Evolutionary conservation across 345 rosid genomes (phyloP), one percentile per base, ranked within the genome.

Genomic region (Dimocarpus longan): DNA sequence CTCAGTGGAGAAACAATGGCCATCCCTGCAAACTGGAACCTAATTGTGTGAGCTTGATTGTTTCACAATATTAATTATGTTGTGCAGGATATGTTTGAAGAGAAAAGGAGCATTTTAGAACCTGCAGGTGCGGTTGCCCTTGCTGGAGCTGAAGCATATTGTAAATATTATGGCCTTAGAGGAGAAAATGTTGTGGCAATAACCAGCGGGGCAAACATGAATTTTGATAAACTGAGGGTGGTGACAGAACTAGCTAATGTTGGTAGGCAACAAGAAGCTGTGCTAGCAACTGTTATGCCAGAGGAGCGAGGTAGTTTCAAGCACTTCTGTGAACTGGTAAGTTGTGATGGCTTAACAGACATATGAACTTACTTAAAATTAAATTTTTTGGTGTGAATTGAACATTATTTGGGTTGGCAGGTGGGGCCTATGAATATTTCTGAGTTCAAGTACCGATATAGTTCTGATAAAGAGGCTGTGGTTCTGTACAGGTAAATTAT

Each of bases 111-210:
- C 88, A 94, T 94, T 80, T 77, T 96, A 70, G 98, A 96, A 85
- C 98, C 99, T 78, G 99, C 99, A 37, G 99, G 99, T 28, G 98
- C 99, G 39, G 94, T 96, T 77, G 88, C 99, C 10, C 91, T 96
- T 81, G 99, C 98, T 66, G 99, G 99, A 71, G 97, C 97, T 56
- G 98, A 96, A 89, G 98, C 98, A 80, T 96, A 96, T 80, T 96
- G 98, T 86, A 93, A 90, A 80, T 96, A 94, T 70, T 93, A 93
- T 79, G 90, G 93, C n/a, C 80, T 96, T 18, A 85, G 85, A 79
- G 94, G 92, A 67, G 88, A 82, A 83, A 90, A 91, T 78, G 82
- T 96, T 50, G 98, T 96, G 42, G 98, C 94, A 43, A 88, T 96
- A 84, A 88, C 98, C 13, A 93, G 98, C 80, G 99, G 99, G 16